phyloP scores from a whole-genome alignment of 2,329 filamentous ascomycete species.

The Apiospora phragmitis region DNA sequence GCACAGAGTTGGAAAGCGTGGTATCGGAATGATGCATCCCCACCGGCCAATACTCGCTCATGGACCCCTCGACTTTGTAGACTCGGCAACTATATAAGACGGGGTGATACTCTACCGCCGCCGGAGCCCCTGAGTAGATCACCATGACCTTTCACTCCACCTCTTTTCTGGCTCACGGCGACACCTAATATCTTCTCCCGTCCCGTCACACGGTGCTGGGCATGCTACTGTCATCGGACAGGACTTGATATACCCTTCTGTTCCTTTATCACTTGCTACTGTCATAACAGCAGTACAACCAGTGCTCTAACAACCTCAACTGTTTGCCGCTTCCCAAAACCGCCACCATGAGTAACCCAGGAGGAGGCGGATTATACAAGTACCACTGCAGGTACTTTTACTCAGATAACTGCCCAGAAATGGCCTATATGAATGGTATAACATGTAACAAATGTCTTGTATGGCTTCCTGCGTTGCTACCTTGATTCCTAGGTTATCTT shows the following conservation, averaged over 20 bases:
- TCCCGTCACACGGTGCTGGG: not conserved
- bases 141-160: not conserved
- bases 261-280: not conserved
- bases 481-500: not conserved
- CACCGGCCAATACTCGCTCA: not conserved
- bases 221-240: not conserved
- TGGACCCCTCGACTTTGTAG: not conserved
- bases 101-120: not conserved
- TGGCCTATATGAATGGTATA: not conserved
- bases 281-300: constrained; percentile 11
- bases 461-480: not conserved
- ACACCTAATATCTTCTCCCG: not conserved
- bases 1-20: not conserved
- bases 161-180: not conserved
- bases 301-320: not conserved
- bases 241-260: not conserved
- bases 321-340: not conserved
- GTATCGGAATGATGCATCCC: not conserved
- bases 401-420: not conserved
- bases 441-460: not conserved
- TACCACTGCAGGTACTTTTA: not conserved
- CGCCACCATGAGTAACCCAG: not conserved
- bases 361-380: constrained; percentile 7
- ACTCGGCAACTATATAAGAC: not conserved
- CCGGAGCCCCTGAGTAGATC: not conserved